phyloP scores from a whole-genome alignment of 768 basidiomycete species.

The Cystofilobasidium capitatum region DNA sequence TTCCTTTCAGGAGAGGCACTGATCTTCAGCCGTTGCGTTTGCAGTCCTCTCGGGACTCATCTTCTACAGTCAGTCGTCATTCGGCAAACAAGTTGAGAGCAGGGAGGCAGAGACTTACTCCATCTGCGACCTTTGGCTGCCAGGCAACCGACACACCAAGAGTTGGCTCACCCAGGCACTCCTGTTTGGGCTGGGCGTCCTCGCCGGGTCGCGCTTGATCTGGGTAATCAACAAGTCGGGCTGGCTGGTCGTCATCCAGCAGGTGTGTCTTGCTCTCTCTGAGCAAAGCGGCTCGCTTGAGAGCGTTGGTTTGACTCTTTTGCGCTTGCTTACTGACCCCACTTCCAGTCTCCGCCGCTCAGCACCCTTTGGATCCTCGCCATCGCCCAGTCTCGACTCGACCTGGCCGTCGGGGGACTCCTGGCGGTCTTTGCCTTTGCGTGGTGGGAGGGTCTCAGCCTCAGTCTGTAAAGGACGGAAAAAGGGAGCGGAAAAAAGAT shows the following conservation, averaged over 20 bases:
- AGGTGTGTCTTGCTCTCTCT: conserved; percentile 3
- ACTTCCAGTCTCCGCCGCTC: conserved; percentile 19
- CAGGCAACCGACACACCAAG: conserved; percentile 17
- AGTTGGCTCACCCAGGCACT: conserved; percentile 3
- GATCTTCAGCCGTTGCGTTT: background rate
- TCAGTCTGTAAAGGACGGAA: conserved; percentile 1
- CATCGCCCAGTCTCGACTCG: conserved; percentile 17
- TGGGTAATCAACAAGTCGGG: conserved; percentile 23
- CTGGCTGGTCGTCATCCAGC: conserved; percentile 20
- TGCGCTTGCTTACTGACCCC: background rate
- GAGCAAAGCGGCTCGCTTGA: background rate
- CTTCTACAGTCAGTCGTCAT: conserved; percentile 12
- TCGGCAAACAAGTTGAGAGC: background rate
- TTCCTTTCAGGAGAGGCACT: background rate
- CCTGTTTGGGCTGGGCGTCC: background rate
- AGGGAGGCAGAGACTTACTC: no score
- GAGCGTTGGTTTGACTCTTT: background rate
- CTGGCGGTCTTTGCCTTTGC: conserved; percentile 3
- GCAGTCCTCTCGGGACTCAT: conserved; percentile 16
- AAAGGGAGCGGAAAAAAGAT: no score
- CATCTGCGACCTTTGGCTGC: background rate
- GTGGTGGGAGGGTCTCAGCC: conserved; percentile 20
- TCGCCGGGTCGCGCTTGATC: conserved; percentile 14
- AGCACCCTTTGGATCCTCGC: conserved; percentile 23
- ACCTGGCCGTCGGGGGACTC: conserved; percentile 14